These are phyloP conservation scores for Hypomontagnella monticulosa DNA, from an alignment of 495 filamentous ascomycete species.

Conservation along the genomic window DNA sequence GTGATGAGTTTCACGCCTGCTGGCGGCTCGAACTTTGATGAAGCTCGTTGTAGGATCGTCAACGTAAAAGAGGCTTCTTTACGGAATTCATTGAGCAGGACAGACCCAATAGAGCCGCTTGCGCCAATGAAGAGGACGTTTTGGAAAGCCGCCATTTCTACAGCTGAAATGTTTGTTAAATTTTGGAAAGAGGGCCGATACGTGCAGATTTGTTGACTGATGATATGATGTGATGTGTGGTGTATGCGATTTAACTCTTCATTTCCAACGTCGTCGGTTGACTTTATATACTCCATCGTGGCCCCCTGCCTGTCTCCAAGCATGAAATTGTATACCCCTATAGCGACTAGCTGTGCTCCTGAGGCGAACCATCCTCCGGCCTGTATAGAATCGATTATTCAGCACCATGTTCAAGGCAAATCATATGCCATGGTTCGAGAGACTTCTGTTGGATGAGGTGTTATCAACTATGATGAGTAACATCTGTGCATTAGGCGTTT, in stretches of 20 bases:
- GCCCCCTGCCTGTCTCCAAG: not conserved
- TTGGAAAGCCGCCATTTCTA: constrained; percentile 29
- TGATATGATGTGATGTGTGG: no score
- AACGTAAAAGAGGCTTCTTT: constrained; percentile 35
- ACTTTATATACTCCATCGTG: not conserved
- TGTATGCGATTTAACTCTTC: not conserved
- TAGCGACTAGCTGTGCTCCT: not conserved
- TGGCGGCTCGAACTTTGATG: constrained; percentile 36
- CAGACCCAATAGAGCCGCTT: constrained; percentile 37
- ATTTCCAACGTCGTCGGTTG: not conserved
- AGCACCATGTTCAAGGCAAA: no score
- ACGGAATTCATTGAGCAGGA: constrained; percentile 38
- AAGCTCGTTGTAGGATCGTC: constrained; percentile 43
- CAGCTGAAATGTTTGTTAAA: not conserved
- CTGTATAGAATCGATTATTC: no score
- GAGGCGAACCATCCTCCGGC: no score
- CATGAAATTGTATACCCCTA: not conserved
- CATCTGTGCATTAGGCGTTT: no score
- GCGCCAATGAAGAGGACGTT: constrained; percentile 45
- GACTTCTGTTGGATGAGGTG: no score
- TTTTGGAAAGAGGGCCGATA: no score
- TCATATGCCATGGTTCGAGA: no score
- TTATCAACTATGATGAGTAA: no score
- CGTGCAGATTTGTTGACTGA: no score
- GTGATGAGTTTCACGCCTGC: constrained; percentile 28